These are phyloP conservation scores for Coemansia sp. DNA, from an alignment of 192 early-diverging fungal species.

Conservation along the genomic window DNA sequence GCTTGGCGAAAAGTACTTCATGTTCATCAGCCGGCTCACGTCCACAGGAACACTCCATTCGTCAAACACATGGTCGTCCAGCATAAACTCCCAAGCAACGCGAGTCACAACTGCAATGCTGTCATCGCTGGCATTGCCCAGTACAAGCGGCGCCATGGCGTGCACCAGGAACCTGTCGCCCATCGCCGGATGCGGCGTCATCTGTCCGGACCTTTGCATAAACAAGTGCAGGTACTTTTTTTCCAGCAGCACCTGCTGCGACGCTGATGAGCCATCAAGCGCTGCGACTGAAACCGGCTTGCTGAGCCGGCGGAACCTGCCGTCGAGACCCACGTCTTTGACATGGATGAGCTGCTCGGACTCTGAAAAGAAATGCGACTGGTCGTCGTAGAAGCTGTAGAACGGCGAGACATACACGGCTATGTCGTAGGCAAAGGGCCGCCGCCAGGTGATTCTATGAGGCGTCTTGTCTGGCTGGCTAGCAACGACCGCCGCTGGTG, in stretches of 20 bases:
- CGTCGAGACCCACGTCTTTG: not conserved
- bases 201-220: constrained; percentile 7
- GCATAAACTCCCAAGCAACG: constrained; percentile 15
- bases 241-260: too few relatives aligned
- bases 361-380: constrained; percentile 11
- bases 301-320: not conserved
- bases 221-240: constrained; percentile 16
- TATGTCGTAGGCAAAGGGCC: constrained; percentile 2
- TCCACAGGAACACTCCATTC: constrained; percentile 1
- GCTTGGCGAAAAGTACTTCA: constrained; percentile 6
- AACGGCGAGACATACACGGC: constrained; percentile 7
- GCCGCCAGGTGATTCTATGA: constrained; percentile 8
- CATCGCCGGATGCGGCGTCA: constrained; percentile 17
- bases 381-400: constrained; percentile 15
- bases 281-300: too few relatives aligned
- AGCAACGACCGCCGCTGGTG: not conserved
- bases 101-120: not conserved
- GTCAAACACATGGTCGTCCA: constrained; percentile 10
- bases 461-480: not conserved
- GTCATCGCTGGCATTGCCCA: not conserved
- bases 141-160: not conserved
- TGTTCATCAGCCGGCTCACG: constrained; percentile 6
- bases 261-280: too few relatives aligned
- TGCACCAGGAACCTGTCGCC: constrained; percentile 5
- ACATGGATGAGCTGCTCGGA: constrained; percentile 4